Evolutionary conservation across 257 asterid species (phyloP), one percentile per base, ranked within the genome.

Genomic region (Nicotiana tomentosiformis): DNA sequence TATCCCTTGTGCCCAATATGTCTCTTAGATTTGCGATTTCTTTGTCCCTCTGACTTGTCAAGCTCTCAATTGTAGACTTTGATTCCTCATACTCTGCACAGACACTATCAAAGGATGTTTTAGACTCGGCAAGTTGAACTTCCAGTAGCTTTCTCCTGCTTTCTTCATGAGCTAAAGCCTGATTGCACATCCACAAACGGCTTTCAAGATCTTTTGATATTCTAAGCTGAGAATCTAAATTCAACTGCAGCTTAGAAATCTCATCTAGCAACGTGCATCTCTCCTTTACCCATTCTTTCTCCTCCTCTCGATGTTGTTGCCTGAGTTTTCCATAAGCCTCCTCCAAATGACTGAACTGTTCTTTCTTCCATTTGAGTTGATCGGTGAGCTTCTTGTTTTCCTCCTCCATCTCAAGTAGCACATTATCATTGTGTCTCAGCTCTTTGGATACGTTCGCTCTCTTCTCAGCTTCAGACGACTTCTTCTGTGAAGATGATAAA

Each of bases 301-400:
- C 97, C 85, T 82, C 92, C 79, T 23, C 87, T 65, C 68, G 91
- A 23, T 89, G 85, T 67, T 91, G 84, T 83, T 79, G 85, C 10
- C 84, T 85, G 82, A 93, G 93, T 88, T 91, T 91, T 77, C 88
- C 84, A 82, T 95, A 92, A 84, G 98, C 98, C 86, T 93, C 97
- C 84, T 92, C 90, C 83, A 95, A 84, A 86, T 91, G 99, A 83
- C 83, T 81, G 80, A 95, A 95, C 86, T 93, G 98, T 83, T 95
- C 99, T 84, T 88, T 95, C 90, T 92, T 93, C 98, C 97, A 93
- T 84, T 95, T 93, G 86, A 95, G 90, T 89, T 91, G 93, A 83
- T 91, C 91, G 84, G 91, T 90, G 32, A 87, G 78, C 87, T 88
- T 93, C 83, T 72, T 89, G 46, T 84, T 91, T 77, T 90, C 93